Evolutionary conservation across 2,329 filamentous ascomycete genomes (phyloP).

Genomic region (Helminthosporium solani): DNA sequence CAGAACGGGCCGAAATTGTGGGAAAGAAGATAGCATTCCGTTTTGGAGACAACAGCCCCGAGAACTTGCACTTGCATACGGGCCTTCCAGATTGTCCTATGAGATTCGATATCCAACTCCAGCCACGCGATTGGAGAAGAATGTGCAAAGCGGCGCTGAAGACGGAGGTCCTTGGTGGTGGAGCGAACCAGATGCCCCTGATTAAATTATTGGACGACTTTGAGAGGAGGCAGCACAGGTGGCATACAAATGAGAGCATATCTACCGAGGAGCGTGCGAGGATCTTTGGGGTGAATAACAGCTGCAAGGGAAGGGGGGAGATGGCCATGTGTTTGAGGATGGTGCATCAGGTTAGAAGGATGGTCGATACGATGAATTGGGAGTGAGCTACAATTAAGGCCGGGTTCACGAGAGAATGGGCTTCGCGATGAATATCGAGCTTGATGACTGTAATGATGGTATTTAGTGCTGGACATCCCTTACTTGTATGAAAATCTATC

Average conservation of each 20-base stretch:
- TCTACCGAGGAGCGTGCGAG: conserved; percentile 20
- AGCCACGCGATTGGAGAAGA: conserved; percentile 45
- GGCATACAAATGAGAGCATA: conserved; percentile 36
- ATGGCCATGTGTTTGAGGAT: conserved; percentile 17
- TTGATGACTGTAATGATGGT: too few species aligned
- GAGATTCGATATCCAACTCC: conserved; percentile 48
- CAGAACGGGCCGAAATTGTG: conserved; percentile 28
- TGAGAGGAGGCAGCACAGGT: conserved; percentile 45
- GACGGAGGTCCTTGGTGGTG: conserved; percentile 45
- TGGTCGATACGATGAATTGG: conserved; percentile 18
- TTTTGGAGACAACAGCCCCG: conserved; percentile 45
- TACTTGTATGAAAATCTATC: too few species aligned
- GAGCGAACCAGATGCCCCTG: conserved; percentile 32
- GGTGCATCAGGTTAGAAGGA: conserved; percentile 11
- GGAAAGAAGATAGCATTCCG: conserved; percentile 45
- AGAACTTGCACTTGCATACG: conserved; percentile 46
- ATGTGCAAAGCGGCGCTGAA: conserved; percentile 49
- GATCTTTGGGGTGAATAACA: conserved; percentile 17
- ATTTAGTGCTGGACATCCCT: too few species aligned
- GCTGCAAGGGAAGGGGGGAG: conserved; percentile 6
- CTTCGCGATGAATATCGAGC: too few species aligned
- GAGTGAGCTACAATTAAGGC: conserved; percentile 13
- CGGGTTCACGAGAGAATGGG: not conserved
- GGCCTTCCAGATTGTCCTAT: conserved; percentile 46
- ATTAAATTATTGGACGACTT: conserved; percentile 40